phyloP scores from a whole-genome alignment of 2,329 filamentous ascomycete species.

The Aspergillus puulaauensis region DNA sequence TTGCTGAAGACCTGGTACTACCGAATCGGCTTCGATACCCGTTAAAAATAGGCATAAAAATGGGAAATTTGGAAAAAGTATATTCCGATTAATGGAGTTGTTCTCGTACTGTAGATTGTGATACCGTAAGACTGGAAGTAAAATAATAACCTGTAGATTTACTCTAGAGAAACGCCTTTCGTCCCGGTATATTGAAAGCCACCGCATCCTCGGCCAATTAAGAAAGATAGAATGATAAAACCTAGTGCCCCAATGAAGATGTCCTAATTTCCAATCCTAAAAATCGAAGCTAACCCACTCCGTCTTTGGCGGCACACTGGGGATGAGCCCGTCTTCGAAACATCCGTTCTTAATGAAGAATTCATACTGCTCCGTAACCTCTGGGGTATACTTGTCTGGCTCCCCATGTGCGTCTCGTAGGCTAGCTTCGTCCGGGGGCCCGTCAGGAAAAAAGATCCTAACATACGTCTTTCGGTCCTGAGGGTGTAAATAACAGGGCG shows the following conservation, averaged over 20 bases:
- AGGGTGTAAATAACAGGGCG: slow-evolving; percentile 53
- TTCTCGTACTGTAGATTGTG: neutral
- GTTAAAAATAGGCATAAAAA: slow-evolving; percentile 31
- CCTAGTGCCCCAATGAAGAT: neutral
- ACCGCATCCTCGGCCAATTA: neutral
- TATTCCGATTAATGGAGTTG: neutral
- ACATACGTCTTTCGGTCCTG: slow-evolving; percentile 57
- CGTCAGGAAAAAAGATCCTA: slow-evolving; percentile 72
- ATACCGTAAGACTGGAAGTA: neutral
- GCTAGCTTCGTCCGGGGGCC: slow-evolving; percentile 56
- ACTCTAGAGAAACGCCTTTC: neutral
- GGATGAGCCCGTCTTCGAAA: slow-evolving; percentile 72
- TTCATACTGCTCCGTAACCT: slow-evolving; percentile 62
- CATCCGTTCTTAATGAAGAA: slow-evolving; percentile 63
- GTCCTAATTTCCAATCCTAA: slow-evolving; percentile 34
- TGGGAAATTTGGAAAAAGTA: slow-evolving; percentile 33
- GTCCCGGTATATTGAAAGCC: neutral
- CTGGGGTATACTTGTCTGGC: slow-evolving; percentile 50
- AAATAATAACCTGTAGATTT: neutral
- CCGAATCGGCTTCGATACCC: slow-evolving; percentile 27
- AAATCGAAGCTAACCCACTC: slow-evolving; percentile 77
- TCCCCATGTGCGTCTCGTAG: slow-evolving; percentile 53
- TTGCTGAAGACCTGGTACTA: slow-evolving; percentile 18
- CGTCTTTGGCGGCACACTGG: slow-evolving; percentile 72
- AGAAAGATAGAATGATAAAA: neutral